Conservation (phyloP, 805 yeast species). For the Pichia gijzeniarum region DNA sequence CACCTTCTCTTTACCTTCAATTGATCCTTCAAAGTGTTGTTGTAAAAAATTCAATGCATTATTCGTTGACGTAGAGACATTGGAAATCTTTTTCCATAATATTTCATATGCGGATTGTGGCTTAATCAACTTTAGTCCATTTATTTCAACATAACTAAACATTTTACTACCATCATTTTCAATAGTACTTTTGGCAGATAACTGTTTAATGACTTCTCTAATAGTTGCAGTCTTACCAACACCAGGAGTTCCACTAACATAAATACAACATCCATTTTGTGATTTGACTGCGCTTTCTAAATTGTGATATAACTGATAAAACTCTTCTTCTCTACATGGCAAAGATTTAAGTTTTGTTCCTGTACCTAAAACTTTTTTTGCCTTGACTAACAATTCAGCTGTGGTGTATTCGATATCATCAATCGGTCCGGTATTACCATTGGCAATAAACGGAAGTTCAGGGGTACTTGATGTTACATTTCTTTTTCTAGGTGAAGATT, state of each 20-base stretch:
- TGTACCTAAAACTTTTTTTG: conserved; percentile 35
- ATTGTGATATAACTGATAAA: conserved; percentile 57
- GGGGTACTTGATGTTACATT: conserved; percentile 5
- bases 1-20: conserved; percentile 3
- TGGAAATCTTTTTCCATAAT: conserved; percentile 71
- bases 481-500: neutral
- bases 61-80: conserved; percentile 49
- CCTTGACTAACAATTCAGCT: conserved; percentile 27
- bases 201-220: conserved; percentile 71
- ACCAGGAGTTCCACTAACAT: conserved; percentile 96
- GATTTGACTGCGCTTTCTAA: conserved; percentile 66
- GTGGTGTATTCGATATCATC: conserved; percentile 16
- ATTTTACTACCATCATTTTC: conserved; percentile 19
- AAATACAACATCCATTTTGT: conserved; percentile 74
- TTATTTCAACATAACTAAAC: conserved; percentile 79
- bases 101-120: conserved; percentile 79
- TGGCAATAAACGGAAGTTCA: conserved; percentile 12
- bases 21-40: conserved; percentile 45
- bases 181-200: conserved; percentile 32
- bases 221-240: conserved; percentile 95
- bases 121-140: conserved; percentile 77
- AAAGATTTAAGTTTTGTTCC: conserved; percentile 41
- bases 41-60: conserved; percentile 67
- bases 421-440: conserved; percentile 3
- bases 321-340: conserved; percentile 86